phyloP scores from a whole-genome alignment of 257 asterid genomes.

The Nicotiana tomentosiformis region DNA sequence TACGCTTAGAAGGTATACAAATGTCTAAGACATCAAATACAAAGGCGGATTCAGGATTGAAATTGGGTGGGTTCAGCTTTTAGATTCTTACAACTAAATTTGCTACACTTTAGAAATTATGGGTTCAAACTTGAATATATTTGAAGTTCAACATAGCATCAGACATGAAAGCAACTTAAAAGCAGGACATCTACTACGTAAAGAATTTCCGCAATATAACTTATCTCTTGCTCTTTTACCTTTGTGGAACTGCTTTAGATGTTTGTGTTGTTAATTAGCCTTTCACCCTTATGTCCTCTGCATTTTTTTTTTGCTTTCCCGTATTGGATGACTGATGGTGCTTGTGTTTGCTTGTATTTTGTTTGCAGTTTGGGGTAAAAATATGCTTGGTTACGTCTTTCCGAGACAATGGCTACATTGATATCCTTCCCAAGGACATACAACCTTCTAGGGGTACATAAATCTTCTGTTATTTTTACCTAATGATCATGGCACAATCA shows the following conservation, averaged over 20 bases:
- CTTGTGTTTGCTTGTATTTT: not conserved
- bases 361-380: constrained; percentile 67
- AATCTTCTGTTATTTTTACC: not conserved
- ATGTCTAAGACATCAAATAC: not conserved
- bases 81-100: too few relatives aligned
- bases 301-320: not conserved
- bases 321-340: not conserved
- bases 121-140: too few relatives aligned
- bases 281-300: not conserved
- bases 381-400: constrained; percentile 90
- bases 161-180: not conserved
- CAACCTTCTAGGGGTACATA: constrained; percentile 52
- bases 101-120: too few relatives aligned
- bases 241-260: not conserved
- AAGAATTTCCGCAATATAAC: not conserved
- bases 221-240: not conserved
- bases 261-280: not conserved
- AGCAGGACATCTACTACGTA: not conserved
- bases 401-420: constrained; percentile 76
- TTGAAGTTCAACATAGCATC: not conserved
- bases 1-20: not conserved
- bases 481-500: not conserved
- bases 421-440: constrained; percentile 71
- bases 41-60: too few relatives aligned
- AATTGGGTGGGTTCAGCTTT: too few relatives aligned